Evolutionary conservation across 495 filamentous ascomycete genomes (phyloP).

Genomic region (Chaetomidium leptoderma): DNA sequence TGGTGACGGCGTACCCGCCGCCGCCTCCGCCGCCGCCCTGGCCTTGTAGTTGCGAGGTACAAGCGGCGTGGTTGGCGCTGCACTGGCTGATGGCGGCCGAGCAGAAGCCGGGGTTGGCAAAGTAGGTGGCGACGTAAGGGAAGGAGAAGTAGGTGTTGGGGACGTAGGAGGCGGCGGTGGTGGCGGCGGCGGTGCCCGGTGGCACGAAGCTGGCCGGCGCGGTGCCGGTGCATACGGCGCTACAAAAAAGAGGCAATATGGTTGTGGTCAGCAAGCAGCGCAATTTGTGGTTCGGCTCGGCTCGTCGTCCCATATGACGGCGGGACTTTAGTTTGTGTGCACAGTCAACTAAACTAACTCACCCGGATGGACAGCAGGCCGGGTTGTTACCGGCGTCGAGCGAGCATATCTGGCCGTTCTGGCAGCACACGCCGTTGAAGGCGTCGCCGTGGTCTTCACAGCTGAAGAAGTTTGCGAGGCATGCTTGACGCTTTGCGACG

Average conservation of each 20-base stretch:
- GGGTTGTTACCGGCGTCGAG: constrained; percentile 40
- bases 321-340: too few relatives aligned
- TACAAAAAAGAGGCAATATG: constrained; percentile 11
- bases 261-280: background rate
- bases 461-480: constrained; percentile 41
- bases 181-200: constrained; percentile 36
- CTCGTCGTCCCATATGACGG: too few relatives aligned
- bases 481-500: constrained; percentile 28
- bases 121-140: constrained; percentile 61
- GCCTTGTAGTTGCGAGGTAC: constrained; percentile 55
- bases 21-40: constrained; percentile 45
- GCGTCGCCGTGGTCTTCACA: constrained; percentile 38
- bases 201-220: constrained; percentile 46
- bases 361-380: constrained; percentile 46
- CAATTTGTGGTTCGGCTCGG: too few relatives aligned
- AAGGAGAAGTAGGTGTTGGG: constrained; percentile 61
- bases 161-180: constrained; percentile 40
- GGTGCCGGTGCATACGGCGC: constrained; percentile 45
- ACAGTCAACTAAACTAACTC: too few relatives aligned
- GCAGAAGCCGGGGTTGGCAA: constrained; percentile 59
- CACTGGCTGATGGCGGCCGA: constrained; percentile 63
- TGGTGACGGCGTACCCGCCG: constrained; percentile 57
- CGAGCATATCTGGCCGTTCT: constrained; percentile 41
- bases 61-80: constrained; percentile 58
- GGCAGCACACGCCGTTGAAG: constrained; percentile 43